These are phyloP conservation scores for Atkinsonella hypoxylon DNA, from an alignment of 2,329 filamentous ascomycete genomes.

Conservation along the genomic window DNA sequence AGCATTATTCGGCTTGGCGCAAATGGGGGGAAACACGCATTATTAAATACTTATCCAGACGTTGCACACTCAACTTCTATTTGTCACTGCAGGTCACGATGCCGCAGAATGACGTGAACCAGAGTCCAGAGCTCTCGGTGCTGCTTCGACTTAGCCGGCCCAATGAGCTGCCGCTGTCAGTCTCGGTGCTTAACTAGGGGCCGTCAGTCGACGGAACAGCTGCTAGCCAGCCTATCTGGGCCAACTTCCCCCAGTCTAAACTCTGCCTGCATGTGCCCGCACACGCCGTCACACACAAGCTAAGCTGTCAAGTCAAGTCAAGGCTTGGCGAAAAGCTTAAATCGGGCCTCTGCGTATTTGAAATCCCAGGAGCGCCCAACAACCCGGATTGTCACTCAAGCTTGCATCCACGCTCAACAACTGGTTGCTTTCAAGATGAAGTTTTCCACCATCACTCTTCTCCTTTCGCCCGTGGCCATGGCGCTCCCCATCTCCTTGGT, in stretches of 20 bases:
- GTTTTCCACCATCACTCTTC: neutral
- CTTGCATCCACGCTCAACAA: too few relatives aligned
- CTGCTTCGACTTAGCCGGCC: conserved; percentile 1
- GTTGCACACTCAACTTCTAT: neutral
- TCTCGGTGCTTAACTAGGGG: neutral
- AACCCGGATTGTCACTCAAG: too few relatives aligned
- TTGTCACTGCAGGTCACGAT: neutral
- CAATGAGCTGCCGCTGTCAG: neutral
- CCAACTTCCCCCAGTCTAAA: too few relatives aligned
- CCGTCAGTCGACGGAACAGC: neutral
- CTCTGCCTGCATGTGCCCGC: too few relatives aligned
- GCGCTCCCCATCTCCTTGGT: neutral
- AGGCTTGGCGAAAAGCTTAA: too few relatives aligned
- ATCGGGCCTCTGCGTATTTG: too few relatives aligned
- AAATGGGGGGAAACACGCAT: neutral
- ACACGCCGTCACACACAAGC: too few relatives aligned
- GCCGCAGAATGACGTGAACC: neutral
- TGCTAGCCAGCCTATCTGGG: too few relatives aligned
- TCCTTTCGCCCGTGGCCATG: neutral
- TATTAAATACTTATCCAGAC: neutral
- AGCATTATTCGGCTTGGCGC: neutral
- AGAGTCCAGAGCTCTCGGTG: too few relatives aligned
- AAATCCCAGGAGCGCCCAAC: too few relatives aligned
- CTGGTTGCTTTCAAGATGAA: neutral
- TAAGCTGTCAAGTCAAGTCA: too few relatives aligned